Base-by-base conservation (phyloP, 257 asterid genomes). In the Forsythia suspensa region DNA sequence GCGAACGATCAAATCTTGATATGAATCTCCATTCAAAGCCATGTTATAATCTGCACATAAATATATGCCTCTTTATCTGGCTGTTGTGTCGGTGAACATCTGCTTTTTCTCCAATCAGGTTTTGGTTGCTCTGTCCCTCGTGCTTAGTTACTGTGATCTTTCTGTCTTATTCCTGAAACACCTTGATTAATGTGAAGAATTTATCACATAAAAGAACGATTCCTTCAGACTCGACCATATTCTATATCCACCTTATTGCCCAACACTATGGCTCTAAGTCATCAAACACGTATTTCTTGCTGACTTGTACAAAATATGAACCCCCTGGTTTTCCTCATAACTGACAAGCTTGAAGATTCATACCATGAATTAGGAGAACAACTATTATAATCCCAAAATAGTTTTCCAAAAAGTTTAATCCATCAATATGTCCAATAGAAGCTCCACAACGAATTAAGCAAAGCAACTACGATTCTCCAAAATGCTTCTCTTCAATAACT, bases 261-360 rank as follows among this genome's bases (percentile, higher is more conserved):
- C 70, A 63, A 63, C 7, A 11, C 38, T 63, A 1, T 6, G 11
- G 71, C 21, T 6, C 55, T 40, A 76, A 36, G 71, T 73, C 79
- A 41, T 21, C 72, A 77, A 48, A 59, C 29, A 66, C 5, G 34
- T 65, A 41, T 63, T 72, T 48, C 57, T 76, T 36, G 80, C 70
- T 5, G 72, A 70, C 55, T 7, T 10, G 40, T 5, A n/a, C 75
- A 48, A n/a, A 6, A 70, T 75, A 66, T 69, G 65, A 18, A 48
- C 66, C 81, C n/a, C 79, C 76, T 65, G 44, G 74, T 71, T 81
- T 65, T 57, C 71, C 29, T 71, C 84, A 43, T 70, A 18, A 71
- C 67, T n/a, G 52, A 41, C 57, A 24, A 68, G 57, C 84, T 29
- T 36, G 57, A 66, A 76, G 59, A 44, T 76, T n/a, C 79, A 76